Percentiles rank a stretch among this genome's conserved stretches.
Conservation (phyloP, 2,329 filamentous ascomycete genomes). For the Ophiocordyceps australis region DNA sequence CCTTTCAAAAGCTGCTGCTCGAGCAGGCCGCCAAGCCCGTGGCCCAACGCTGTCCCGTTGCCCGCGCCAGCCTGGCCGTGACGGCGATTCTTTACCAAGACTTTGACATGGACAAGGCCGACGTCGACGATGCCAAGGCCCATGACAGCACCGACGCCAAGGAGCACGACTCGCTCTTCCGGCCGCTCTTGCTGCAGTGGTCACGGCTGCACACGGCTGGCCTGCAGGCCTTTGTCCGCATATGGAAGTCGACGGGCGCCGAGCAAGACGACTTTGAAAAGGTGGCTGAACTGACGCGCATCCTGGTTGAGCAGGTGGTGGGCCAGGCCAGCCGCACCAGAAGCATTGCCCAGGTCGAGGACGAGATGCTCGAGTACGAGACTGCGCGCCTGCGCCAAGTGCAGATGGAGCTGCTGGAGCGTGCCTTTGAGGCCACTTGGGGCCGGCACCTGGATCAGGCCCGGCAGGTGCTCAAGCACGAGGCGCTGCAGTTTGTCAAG, state of each 20-base stretch:
- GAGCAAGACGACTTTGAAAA: slow-evolving; percentile 81
- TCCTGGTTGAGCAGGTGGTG: slow-evolving; percentile 77
- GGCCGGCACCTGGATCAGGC: slow-evolving; percentile 76
- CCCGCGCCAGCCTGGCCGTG: slow-evolving; percentile 68
- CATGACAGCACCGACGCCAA: slow-evolving; percentile 59
- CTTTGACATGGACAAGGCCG: slow-evolving; percentile 79
- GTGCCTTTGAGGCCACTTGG: slow-evolving; percentile 91
- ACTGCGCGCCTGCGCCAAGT: slow-evolving; percentile 60
- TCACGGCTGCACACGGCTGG: slow-evolving; percentile 73
- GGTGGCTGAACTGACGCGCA: slow-evolving; percentile 76
- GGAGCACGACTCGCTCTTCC: slow-evolving; percentile 73
- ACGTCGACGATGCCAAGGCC: slow-evolving; percentile 59
- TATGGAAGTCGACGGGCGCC: slow-evolving; percentile 86
- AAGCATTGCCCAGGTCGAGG: slow-evolving; percentile 74
- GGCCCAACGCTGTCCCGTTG: slow-evolving; percentile 67
- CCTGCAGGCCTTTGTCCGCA: slow-evolving; percentile 69
- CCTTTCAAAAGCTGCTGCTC: slow-evolving; percentile 77
- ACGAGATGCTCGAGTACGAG: slow-evolving; percentile 73
- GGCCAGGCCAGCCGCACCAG: slow-evolving; percentile 67
- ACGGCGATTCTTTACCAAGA: slow-evolving; percentile 86
- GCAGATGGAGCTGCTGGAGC: slow-evolving; percentile 83
- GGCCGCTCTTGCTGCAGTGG: slow-evolving; percentile 82
- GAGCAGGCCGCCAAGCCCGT: slow-evolving; percentile 66
- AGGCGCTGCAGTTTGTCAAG: slow-evolving; percentile 90
- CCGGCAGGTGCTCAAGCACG: slow-evolving; percentile 77